Base-by-base conservation (phyloP, 2,329 filamentous ascomycete genomes). In the Tolypocladium ovalisporum region DNA sequence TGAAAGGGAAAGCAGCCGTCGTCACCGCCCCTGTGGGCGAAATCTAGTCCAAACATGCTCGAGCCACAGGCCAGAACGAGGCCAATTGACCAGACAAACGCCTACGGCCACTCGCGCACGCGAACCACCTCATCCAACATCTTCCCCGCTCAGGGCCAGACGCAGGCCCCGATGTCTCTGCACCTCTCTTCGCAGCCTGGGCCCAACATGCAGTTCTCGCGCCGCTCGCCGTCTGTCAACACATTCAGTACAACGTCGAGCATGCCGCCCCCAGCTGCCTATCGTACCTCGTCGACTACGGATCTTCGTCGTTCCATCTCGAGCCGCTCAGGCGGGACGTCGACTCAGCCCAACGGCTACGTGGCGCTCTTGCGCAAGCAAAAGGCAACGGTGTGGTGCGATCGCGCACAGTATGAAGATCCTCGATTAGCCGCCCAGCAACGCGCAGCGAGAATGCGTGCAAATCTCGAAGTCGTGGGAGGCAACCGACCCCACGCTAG, bases 301-400 rank as follows among this genome's bases (percentile, higher is more conserved):
- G 82, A 87, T 71, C 74, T 87, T 54, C 86, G 88, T 59, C 84
- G 91, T 63, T 95, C 90, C 34, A 89, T 86, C 35, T 96, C 90
- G 4, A 88, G 88, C 55, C 85, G 90, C 65, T 95, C 90, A 27
- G 82, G 80, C 61, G 76, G 76, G 52, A 68, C 71, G 29, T 65
- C 76, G 57, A 77, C 77, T 19, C 81, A 82, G 60, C 75, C 87
- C 1, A 80, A 80, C n/a, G 86, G 90, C 62, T 99, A 99, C 72
- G 94, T 99, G 55, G 92, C 94, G 39, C 80, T 97, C n/a, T 87
- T 99, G 75, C 85, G 94, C 61, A 93, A 92, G 71, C 94, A 99
- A 74, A 97, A 97, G 71, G 94, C 91, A 36, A 99, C 94, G 0
- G 94, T 99, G 5, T 99, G 94, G 94, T 97, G 92, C 76, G 94